Conservation (phyloP, 306 rosid genomes). For the Quercus robur region DNA sequence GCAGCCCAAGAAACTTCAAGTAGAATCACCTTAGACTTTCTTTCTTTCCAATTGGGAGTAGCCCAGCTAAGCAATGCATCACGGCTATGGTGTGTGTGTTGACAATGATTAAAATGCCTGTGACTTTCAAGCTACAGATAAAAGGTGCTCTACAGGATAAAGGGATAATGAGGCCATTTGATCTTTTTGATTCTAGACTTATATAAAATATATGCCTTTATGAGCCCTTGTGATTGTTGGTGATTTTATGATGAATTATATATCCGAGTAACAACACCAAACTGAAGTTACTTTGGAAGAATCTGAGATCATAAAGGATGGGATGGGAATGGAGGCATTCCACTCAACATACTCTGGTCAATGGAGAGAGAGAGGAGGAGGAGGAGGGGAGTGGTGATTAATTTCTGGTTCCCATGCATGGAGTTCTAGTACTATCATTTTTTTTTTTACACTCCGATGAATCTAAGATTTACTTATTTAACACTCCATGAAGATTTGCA, state of each 20-base stretch:
- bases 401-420: background rate
- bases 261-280: background rate
- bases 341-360: background rate
- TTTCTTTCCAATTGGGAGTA: background rate
- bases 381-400: background rate
- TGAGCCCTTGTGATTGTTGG: background rate
- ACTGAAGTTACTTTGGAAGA: background rate
- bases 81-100: background rate
- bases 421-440: background rate
- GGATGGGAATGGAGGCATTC: background rate
- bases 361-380: background rate
- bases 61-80: background rate
- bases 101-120: background rate
- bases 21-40: background rate
- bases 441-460: background rate
- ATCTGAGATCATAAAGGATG: background rate
- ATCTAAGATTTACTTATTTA: background rate
- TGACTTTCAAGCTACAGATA: background rate
- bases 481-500: background rate
- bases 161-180: background rate
- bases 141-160: background rate
- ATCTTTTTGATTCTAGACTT: background rate
- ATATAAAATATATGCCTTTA: background rate
- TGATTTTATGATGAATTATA: background rate
- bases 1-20: background rate